These are phyloP conservation scores for Carpinus viminea DNA, from an alignment of 306 rosid genomes.

Conservation along the genomic window DNA sequence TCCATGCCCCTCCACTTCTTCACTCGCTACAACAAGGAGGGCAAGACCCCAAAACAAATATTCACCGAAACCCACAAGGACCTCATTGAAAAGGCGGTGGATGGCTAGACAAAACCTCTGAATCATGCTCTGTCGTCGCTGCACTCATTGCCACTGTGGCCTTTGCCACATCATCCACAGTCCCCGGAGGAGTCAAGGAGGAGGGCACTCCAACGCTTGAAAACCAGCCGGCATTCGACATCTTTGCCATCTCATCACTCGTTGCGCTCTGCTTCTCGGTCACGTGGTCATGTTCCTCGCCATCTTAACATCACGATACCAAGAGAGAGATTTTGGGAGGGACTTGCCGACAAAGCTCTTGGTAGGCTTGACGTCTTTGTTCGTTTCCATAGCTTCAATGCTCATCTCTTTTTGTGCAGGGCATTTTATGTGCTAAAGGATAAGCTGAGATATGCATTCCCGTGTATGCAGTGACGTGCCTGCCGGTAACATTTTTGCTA, in stretches of 20 bases:
- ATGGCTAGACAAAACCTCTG: conserved; percentile 49
- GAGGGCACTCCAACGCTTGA: conserved; percentile 37
- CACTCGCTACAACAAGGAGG: conserved; percentile 18
- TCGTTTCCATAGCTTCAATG: conserved; percentile 49
- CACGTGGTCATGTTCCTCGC: conserved; percentile 56
- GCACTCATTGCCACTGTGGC: conserved; percentile 61
- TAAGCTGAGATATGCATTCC: conserved; percentile 24
- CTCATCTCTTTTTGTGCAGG: conserved; percentile 47
- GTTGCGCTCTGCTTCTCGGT: conserved; percentile 55
- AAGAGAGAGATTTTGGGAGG: conserved; percentile 36
- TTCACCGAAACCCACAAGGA: conserved; percentile 41
- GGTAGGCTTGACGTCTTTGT: conserved; percentile 43
- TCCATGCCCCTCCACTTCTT: conserved; percentile 39
- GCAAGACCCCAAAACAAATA: conserved; percentile 39
- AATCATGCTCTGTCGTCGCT: conserved; percentile 58
- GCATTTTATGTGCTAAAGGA: conserved; percentile 43
- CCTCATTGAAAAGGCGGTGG: conserved; percentile 24
- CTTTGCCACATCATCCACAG: conserved; percentile 39
- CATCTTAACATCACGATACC: conserved; percentile 46
- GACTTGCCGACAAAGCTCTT: conserved; percentile 46
- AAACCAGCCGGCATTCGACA: conserved; percentile 30
- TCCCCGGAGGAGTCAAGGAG: conserved; percentile 39
- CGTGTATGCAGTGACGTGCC: conserved; percentile 39
- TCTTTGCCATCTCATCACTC: conserved; percentile 39
- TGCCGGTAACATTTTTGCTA: conserved; percentile 43